A percentile compares a stretch with the other conserved stretches of the same genome.
phyloP scores from a whole-genome alignment of 176 grass and related monocot species.

The Rhipidocladum racemiflorum region DNA sequence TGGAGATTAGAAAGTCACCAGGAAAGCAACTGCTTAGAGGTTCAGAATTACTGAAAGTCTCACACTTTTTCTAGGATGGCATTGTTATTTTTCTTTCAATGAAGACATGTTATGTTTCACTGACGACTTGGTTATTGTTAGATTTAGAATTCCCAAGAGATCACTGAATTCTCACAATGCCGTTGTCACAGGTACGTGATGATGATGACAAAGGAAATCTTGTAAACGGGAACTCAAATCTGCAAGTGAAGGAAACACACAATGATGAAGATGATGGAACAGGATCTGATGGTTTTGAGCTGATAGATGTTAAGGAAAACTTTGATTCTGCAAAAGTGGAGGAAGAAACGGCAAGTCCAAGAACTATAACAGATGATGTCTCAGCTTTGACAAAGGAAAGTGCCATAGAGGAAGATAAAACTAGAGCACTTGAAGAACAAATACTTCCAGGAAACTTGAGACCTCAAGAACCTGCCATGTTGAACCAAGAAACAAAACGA shows the following conservation, averaged over 20 bases:
- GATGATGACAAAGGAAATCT: slow-evolving; percentile 41
- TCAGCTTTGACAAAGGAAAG: slow-evolving; percentile 19
- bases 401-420: slow-evolving; percentile 29
- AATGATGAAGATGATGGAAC: slow-evolving; percentile 66
- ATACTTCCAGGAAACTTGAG: slow-evolving; percentile 14
- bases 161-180: slow-evolving; percentile 22
- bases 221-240: slow-evolving; percentile 39
- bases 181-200: slow-evolving; percentile 36
- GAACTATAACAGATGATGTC: background rate
- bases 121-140: background rate
- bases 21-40: background rate
- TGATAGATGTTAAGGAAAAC: slow-evolving; percentile 53
- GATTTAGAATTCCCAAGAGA: slow-evolving; percentile 14
- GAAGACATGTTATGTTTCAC: background rate
- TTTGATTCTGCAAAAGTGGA: slow-evolving; percentile 31
- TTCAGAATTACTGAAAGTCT: background rate
- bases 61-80: background rate
- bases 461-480: slow-evolving; percentile 39
- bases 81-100: background rate
- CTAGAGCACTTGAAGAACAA: slow-evolving; percentile 40
- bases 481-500: slow-evolving; percentile 44
- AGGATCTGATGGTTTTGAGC: slow-evolving; percentile 71
- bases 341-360: slow-evolving; percentile 27
- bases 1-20: background rate
- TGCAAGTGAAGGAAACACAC: slow-evolving; percentile 40